Evolutionary conservation across 1,284 basidiomycete species (phyloP).

Genomic region (Schizophyllum amplum): DNA sequence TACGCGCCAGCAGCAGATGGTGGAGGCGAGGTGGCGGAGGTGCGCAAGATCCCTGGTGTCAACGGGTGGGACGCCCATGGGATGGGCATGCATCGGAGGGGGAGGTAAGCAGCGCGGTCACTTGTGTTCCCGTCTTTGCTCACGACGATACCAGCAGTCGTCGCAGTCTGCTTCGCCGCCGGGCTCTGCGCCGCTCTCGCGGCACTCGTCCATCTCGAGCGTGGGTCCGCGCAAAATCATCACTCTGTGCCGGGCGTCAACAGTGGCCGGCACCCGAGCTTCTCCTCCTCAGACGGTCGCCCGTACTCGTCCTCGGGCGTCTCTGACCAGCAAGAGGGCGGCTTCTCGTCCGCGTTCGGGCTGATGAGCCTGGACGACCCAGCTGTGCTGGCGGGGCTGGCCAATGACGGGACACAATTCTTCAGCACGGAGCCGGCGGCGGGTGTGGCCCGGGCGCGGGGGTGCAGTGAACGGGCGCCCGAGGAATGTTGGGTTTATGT

Average conservation of each 20-base stretch:
- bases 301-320: conserved; percentile 7
- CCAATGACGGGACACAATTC: conserved; percentile 50
- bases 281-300: conserved; percentile 6
- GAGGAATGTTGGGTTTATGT: background rate
- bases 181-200: background rate
- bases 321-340: conserved; percentile 23
- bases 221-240: too few species aligned
- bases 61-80: background rate
- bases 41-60: background rate
- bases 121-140: too few species aligned
- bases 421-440: conserved; percentile 24
- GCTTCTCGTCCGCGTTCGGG: conserved; percentile 61
- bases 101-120: background rate
- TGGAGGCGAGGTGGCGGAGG: background rate
- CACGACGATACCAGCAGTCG: too few species aligned
- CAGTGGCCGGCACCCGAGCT: conserved; percentile 4
- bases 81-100: background rate
- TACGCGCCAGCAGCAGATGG: background rate
- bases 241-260: too few species aligned
- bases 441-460: too few species aligned
- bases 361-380: conserved; percentile 66
- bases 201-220: background rate
- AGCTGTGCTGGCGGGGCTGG: conserved; percentile 50
- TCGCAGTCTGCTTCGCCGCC: background rate
- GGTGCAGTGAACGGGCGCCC: background rate